Conservation (phyloP, 2,329 filamentous ascomycete species). For the Polytolypa hystricis region DNA sequence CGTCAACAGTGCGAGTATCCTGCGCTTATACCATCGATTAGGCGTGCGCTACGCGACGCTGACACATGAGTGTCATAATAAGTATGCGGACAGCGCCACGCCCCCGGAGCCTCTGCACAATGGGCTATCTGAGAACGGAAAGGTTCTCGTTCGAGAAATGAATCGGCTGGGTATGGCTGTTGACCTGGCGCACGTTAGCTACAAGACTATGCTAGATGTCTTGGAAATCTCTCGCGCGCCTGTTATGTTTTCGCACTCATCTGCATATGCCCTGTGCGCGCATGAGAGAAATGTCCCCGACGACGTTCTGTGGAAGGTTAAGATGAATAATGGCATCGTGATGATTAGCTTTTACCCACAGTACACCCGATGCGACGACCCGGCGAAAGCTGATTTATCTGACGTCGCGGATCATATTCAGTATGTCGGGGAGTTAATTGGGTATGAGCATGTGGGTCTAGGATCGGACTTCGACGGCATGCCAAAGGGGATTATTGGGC, state of each 20-base stretch:
- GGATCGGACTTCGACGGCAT: conserved; percentile 26
- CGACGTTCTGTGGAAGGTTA: conserved; percentile 26
- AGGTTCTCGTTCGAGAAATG: conserved; percentile 17
- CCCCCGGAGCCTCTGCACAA: conserved; percentile 14
- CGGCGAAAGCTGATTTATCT: conserved; percentile 23
- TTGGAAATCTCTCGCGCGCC: conserved; percentile 15
- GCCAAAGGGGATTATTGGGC: conserved; percentile 12
- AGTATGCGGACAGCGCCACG: conserved; percentile 17
- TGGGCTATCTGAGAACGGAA: conserved; percentile 17
- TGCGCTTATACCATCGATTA: conserved; percentile 11
- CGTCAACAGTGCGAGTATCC: conserved; percentile 15
- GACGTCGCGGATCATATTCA: conserved; percentile 30
- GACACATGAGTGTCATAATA: conserved; percentile 21
- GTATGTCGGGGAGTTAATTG: conserved; percentile 22
- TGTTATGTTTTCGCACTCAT: conserved; percentile 18
- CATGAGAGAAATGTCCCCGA: conserved; percentile 34
- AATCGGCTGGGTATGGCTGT: conserved; percentile 21
- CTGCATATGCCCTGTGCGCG: conserved; percentile 14
- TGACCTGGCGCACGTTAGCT: conserved; percentile 19
- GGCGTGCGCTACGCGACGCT: conserved; percentile 18
- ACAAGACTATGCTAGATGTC: conserved; percentile 17
- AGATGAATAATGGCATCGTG: conserved; percentile 29
- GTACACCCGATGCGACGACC: conserved; percentile 20
- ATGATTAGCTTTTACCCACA: conserved; percentile 32
- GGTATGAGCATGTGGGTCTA: conserved; percentile 26